phyloP scores from a whole-genome alignment of 2,329 filamentous ascomycete species.

The Aaosphaeria pasadenensis region DNA sequence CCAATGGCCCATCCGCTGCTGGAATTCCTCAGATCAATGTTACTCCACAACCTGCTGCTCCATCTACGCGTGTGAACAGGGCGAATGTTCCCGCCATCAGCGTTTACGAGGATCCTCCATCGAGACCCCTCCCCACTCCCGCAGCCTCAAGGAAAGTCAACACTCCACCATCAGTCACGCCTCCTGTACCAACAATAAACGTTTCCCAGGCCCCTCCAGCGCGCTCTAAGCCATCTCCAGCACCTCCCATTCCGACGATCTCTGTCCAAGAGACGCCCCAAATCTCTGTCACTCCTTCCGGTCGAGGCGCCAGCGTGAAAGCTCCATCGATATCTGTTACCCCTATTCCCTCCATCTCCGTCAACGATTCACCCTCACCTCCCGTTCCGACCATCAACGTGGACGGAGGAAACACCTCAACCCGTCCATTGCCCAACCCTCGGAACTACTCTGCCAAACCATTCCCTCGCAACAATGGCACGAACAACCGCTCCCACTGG shows the following conservation, averaged over 20 bases:
- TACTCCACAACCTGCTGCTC: conserved; percentile 14
- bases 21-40: conserved; percentile 33
- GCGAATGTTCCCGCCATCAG: conserved; percentile 18
- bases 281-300: conserved; percentile 16
- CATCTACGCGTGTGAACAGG: conserved; percentile 14
- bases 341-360: conserved; percentile 26
- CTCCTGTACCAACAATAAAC: conserved; percentile 47
- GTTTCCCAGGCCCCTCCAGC: conserved; percentile 42
- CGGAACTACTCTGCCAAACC: conserved; percentile 46
- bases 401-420: conserved; percentile 27
- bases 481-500: conserved; percentile 41
- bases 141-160: conserved; percentile 26
- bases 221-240: conserved; percentile 22
- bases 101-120: conserved; percentile 26
- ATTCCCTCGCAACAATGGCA: conserved; percentile 28
- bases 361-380: conserved; percentile 19
- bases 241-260: conserved; percentile 20
- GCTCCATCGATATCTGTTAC: conserved; percentile 11
- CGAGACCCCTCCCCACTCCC: conserved; percentile 21
- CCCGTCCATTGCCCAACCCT: conserved; percentile 47
- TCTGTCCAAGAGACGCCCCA: conserved; percentile 25
- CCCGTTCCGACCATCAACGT: conserved; percentile 16
- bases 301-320: conserved; percentile 14
- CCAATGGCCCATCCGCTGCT: conserved; percentile 7
- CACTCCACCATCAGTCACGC: conserved; percentile 16